Percentiles rank a stretch among this genome's conserved stretches.
phyloP scores from a whole-genome alignment of 495 filamentous ascomycete species.

The Xylaria venustula region DNA sequence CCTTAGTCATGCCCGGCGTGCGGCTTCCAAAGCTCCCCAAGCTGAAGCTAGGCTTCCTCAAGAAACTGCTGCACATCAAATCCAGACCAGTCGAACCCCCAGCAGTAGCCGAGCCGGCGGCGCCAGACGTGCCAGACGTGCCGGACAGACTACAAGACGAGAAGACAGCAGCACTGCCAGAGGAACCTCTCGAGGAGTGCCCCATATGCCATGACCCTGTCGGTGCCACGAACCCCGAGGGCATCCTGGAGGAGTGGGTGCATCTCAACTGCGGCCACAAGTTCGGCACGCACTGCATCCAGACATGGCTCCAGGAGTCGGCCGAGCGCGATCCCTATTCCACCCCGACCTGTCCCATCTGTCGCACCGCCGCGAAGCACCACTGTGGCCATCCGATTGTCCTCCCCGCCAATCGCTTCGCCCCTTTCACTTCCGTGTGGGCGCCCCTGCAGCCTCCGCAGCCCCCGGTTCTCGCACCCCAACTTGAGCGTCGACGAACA shows the following conservation, averaged over 20 bases:
- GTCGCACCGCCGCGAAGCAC: conserved; percentile 37
- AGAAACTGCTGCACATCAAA: conserved; percentile 21
- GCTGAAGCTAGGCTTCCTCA: conserved; percentile 25
- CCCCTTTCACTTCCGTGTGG: conserved; percentile 21
- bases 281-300: conserved; percentile 48
- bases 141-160: conserved; percentile 16
- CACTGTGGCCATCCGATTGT: conserved; percentile 39
- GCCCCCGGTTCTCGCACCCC: not conserved
- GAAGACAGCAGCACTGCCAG: conserved; percentile 6
- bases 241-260: conserved; percentile 41
- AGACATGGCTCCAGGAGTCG: conserved; percentile 37
- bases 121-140: not conserved
- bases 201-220: conserved; percentile 46
- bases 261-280: conserved; percentile 43
- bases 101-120: not conserved
- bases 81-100: not conserved
- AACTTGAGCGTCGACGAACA: conserved; percentile 23
- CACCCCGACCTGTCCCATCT: conserved; percentile 39
- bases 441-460: conserved; percentile 22
- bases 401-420: conserved; percentile 2
- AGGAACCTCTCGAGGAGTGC: conserved; percentile 32
- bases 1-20: conserved; percentile 15
- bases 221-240: conserved; percentile 33
- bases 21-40: conserved; percentile 19
- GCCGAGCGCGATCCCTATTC: conserved; percentile 33